phyloP scores from a whole-genome alignment of 495 filamentous ascomycete species.

The Hypoxylon subgilvum region DNA sequence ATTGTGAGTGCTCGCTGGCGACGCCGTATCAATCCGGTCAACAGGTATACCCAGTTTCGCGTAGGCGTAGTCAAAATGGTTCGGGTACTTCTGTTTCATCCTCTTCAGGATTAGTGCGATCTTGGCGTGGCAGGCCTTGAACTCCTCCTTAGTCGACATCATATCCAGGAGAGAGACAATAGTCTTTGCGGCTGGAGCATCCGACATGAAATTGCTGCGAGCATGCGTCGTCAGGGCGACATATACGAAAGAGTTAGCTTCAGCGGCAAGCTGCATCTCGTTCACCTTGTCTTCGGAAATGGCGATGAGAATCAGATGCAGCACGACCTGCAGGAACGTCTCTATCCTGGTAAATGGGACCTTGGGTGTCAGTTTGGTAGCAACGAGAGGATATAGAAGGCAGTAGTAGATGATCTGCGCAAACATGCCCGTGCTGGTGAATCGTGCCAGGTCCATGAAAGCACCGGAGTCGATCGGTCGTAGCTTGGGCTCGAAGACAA shows the following conservation, averaged over 20 bases:
- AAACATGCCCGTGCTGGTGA: constrained; percentile 84
- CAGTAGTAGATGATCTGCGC: constrained; percentile 89
- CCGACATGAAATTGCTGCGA: constrained; percentile 59
- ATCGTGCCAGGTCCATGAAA: constrained; percentile 74
- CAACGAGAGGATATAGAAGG: constrained; percentile 74
- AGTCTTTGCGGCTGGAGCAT: constrained; percentile 60
- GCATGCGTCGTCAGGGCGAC: constrained; percentile 68
- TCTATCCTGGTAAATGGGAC: constrained; percentile 85
- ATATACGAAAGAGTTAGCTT: constrained; percentile 67
- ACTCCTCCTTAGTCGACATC: constrained; percentile 73
- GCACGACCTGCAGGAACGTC: constrained; percentile 85
- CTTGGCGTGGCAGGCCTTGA: constrained; percentile 81
- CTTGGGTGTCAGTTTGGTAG: constrained; percentile 66
- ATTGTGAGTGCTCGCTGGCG: constrained; percentile 58
- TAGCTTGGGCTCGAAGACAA: constrained; percentile 92
- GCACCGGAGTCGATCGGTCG: constrained; percentile 76
- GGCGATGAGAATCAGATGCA: constrained; percentile 85
- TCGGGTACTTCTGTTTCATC: constrained; percentile 81
- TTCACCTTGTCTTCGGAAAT: constrained; percentile 75
- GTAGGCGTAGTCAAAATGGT: constrained; percentile 68
- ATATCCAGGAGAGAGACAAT: constrained; percentile 77
- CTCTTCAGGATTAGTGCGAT: constrained; percentile 83
- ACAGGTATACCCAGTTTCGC: constrained; percentile 55
- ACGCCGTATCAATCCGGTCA: constrained; percentile 60
- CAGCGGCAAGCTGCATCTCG: constrained; percentile 55